These are phyloP conservation scores for Phytophthora pistaciae DNA, from an alignment of 352 stramenopile genomes.

Conservation along the genomic window DNA sequence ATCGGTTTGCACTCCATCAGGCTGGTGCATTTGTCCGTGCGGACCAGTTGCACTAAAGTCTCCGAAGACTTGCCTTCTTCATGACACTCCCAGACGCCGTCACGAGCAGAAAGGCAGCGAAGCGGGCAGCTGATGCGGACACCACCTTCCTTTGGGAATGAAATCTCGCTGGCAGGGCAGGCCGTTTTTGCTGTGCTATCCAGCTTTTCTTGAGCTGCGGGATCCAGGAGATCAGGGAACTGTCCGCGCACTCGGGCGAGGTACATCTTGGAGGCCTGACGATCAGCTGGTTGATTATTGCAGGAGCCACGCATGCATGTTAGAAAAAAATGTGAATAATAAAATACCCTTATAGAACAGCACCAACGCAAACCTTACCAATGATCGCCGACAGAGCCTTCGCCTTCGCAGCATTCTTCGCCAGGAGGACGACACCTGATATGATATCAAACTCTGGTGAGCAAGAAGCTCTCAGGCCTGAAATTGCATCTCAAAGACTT, in stretches of 20 bases:
- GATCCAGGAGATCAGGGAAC: conserved; percentile 75
- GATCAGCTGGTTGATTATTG: conserved; percentile 52
- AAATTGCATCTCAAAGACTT: not conserved
- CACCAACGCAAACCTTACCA: conserved; percentile 38
- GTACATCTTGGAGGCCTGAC: conserved; percentile 95
- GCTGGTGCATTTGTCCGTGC: conserved; percentile 72
- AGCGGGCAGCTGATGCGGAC: conserved; percentile 87
- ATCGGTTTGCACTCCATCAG: conserved; percentile 94
- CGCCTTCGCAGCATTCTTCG: conserved; percentile 78
- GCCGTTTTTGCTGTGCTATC: conserved; percentile 46
- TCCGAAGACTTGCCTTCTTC: conserved; percentile 82
- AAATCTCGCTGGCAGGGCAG: conserved; percentile 59
- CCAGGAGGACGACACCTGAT: conserved; percentile 83
- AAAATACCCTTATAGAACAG: too few species aligned
- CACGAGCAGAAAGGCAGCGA: conserved; percentile 80
- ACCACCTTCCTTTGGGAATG: conserved; percentile 55
- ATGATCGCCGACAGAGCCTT: conserved; percentile 81
- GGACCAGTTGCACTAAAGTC: conserved; percentile 77
- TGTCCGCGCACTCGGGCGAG: conserved; percentile 92
- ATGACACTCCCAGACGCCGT: conserved; percentile 88
- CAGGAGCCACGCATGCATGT: not conserved
- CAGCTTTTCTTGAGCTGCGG: conserved; percentile 48
- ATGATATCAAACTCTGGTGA: too few species aligned
- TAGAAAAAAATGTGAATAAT: not conserved
- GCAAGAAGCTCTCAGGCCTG: too few species aligned